phyloP scores from a whole-genome alignment of 371 early-diverging fungal genomes.

The Mortierella sp. region DNA sequence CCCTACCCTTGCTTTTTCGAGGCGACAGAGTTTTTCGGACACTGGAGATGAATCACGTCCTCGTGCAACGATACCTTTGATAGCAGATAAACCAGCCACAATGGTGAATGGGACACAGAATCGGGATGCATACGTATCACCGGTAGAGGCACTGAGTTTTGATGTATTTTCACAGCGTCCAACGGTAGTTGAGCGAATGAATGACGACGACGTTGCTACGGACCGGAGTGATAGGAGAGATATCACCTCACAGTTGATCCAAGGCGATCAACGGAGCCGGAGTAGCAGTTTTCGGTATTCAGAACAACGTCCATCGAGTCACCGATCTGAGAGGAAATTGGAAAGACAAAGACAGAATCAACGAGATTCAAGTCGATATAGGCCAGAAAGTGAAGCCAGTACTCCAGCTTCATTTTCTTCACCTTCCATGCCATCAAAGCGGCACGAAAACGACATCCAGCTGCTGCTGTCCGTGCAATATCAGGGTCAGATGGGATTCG shows the following conservation, averaged over 20 bases:
- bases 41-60: slow-evolving; percentile 6
- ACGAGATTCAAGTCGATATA: slow-evolving; percentile 4
- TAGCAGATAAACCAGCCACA: slow-evolving; percentile 1
- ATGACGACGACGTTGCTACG: not conserved
- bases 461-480: slow-evolving; percentile 79
- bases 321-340: not conserved
- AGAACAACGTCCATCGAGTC: not conserved
- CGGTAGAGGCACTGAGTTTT: slow-evolving; percentile 36
- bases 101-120: slow-evolving; percentile 1
- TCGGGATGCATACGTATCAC: slow-evolving; percentile 20
- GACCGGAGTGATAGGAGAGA: not conserved
- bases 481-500: slow-evolving; percentile 86
- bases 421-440: slow-evolving; percentile 12
- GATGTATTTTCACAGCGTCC: slow-evolving; percentile 33
- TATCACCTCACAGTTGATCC: slow-evolving; percentile 7
- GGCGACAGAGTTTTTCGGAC: slow-evolving; percentile 49
- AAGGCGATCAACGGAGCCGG: slow-evolving; percentile 10
- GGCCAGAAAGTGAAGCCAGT: not conserved
- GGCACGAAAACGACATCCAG: slow-evolving; percentile 79
- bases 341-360: slow-evolving; percentile 5
- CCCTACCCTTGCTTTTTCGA: slow-evolving; percentile 34
- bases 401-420: slow-evolving; percentile 11
- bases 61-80: not conserved
- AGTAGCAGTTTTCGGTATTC: slow-evolving; percentile 9
- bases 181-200: slow-evolving; percentile 19